These are phyloP conservation scores for Escovopsis sp. DNA, from an alignment of 2,329 filamentous ascomycete genomes.

Conservation along the genomic window DNA sequence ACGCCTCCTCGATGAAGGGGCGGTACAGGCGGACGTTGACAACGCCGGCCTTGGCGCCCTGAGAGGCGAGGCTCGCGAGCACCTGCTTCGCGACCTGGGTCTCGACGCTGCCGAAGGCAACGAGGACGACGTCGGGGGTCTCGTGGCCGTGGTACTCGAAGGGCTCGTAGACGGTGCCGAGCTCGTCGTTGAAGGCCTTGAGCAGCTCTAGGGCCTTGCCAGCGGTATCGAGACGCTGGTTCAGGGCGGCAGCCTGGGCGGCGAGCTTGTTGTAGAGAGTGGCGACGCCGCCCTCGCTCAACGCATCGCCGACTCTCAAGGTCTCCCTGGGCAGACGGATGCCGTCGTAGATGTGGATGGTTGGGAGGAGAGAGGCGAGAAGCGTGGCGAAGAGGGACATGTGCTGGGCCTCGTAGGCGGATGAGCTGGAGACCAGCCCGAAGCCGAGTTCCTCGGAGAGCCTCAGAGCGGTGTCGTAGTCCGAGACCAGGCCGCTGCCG, in stretches of 20 bases:
- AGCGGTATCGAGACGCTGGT: conserved; percentile 57
- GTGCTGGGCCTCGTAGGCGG: conserved; percentile 85
- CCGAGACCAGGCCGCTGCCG: conserved; percentile 59
- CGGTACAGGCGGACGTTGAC: conserved; percentile 89
- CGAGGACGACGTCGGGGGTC: conserved; percentile 65
- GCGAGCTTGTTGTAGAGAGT: conserved; percentile 54
- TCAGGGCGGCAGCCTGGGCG: conserved; percentile 44
- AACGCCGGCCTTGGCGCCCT: conserved; percentile 68
- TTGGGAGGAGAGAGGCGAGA: conserved; percentile 64
- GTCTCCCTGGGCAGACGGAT: conserved; percentile 72
- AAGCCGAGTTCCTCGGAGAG: conserved; percentile 83
- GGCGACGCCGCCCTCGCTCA: conserved; percentile 56
- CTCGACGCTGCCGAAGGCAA: conserved; percentile 87
- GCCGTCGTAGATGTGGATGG: conserved; percentile 78
- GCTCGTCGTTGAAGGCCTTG: conserved; percentile 69
- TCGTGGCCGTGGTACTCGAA: conserved; percentile 90
- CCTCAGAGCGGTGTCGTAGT: conserved; percentile 70
- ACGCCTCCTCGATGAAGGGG: conserved; percentile 89
- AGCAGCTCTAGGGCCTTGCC: conserved; percentile 59
- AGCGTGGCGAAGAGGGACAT: conserved; percentile 83
- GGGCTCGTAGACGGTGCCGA: conserved; percentile 81
- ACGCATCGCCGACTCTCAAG: conserved; percentile 65
- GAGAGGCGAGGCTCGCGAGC: conserved; percentile 53
- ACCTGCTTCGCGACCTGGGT: conserved; percentile 75
- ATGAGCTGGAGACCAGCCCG: conserved; percentile 70